phyloP scores from a whole-genome alignment of 2,329 filamentous ascomycete genomes.

The Colletotrichum viniferum region DNA sequence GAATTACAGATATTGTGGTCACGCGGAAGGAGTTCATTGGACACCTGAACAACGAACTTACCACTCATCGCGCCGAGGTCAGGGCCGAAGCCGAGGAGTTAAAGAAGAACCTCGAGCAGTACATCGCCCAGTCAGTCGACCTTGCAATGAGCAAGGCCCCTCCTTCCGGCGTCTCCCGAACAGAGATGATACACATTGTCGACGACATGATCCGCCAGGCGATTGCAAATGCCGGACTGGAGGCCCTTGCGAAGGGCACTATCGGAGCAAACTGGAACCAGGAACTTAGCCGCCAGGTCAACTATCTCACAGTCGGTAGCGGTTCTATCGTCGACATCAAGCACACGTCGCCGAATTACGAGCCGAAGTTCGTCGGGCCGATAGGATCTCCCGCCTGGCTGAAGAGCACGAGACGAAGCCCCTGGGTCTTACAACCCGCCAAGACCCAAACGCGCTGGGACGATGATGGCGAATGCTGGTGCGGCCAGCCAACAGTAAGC shows the following conservation, averaged over 20 bases:
- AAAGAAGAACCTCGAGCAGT: slow-evolving; percentile 35
- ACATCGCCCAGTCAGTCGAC: slow-evolving; percentile 35
- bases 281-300: slow-evolving; percentile 62
- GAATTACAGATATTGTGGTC: slow-evolving; percentile 43
- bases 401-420: background rate
- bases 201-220: slow-evolving; percentile 46
- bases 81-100: slow-evolving; percentile 43
- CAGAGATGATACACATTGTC: slow-evolving; percentile 46
- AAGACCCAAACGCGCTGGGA: slow-evolving; percentile 72
- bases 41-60: slow-evolving; percentile 44
- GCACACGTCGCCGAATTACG: slow-evolving; percentile 65
- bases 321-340: slow-evolving; percentile 68
- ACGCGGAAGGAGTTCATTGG: slow-evolving; percentile 53
- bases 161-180: slow-evolving; percentile 38
- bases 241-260: slow-evolving; percentile 49
- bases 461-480: slow-evolving; percentile 89
- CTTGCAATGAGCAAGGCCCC: slow-evolving; percentile 25
- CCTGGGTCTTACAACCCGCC: slow-evolving; percentile 39
- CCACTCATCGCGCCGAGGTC: slow-evolving; percentile 42
- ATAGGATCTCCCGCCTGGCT: slow-evolving; percentile 16
- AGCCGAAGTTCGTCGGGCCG: slow-evolving; percentile 31
- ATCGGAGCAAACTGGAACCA: slow-evolving; percentile 49
- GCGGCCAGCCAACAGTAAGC: slow-evolving; percentile 56
- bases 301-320: slow-evolving; percentile 72
- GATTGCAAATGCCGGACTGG: slow-evolving; percentile 49